Evolutionary conservation across 164 flowering plant genomes (phyloP), one percentile per base, ranked within the genome.

Genomic region (Protea cynaroides): DNA sequence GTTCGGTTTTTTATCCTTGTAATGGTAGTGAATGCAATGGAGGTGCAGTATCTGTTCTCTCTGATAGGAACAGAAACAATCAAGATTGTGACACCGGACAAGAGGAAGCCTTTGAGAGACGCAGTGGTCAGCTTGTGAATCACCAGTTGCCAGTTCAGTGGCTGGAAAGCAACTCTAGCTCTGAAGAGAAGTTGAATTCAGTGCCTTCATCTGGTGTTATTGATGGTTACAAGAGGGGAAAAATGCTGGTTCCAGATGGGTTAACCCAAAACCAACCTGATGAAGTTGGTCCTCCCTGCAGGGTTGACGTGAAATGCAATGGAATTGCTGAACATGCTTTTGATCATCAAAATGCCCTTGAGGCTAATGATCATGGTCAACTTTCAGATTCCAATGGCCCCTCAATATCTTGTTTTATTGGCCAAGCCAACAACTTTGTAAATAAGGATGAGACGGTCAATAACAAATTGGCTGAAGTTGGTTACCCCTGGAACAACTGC

Each of bases 281-380:
- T 49, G 52, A 49, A 13, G 52, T 49, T 49, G 52, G n/a, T 49
- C 19, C 52, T 49, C 17, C 52, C 18, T 0, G 52, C 52, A 49
- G 0, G 18, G 52, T 49, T 15, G 19, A 49, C 6, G 17, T 18
- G 18, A 49, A 49, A 15, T 49, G 19, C 52, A 49, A 49, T 18
- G 52, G 19, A 14, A 15, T 49, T 49, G 52, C 46, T 40, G 46
- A 40, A 8, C 34, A 61, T 55, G 47, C 2, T 53, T 19, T 44
- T 59, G 17, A 9, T 70, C 22, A 15, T 70, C 56, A 54, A 54
- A 29, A 44, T 25, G 22, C n/a, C 12, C 3, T 22, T 0, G 24
- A 38, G 53, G 67, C 22, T 53, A 34, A 21, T 61, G 12, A n/a
- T 11, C 58, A 59, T 51, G 44, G 38, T 68, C 59, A 21, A 25